Base-by-base conservation (phyloP, 805 yeast genomes). In the Brettanomyces sp. region DNA sequence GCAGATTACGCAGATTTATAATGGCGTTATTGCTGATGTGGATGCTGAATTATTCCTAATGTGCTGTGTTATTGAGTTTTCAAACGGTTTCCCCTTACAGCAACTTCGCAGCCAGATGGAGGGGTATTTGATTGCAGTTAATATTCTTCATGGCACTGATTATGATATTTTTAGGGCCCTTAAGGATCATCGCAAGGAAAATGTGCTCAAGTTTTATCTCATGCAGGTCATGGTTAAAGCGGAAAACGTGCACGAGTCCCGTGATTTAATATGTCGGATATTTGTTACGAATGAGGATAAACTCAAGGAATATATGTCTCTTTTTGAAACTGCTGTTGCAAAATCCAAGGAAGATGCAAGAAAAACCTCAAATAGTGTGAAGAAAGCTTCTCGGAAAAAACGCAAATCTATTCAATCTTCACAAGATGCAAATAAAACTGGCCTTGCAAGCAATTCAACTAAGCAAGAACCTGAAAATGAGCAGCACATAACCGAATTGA, bases 61-160 rank as follows among this genome's bases (percentile, higher is more conserved):
- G 55, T 57, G 63, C 41, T 62, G 60, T 41, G 54, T 62, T 13
- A 56, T 61, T 33, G 66, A 64, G 45, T 48, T 54, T 12, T 50
- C 63, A 4, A 62, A 64, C 43, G 60, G 58, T 4, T 49, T 56
- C 36, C 46, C 58, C 1, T 22, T 54, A 18, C 38, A 28, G 6
- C 45, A 45, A 13, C 46, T 62, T 41, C 50, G 47, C 14, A 43
- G 30, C 4, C 68, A 64, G 39, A 46, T 62, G 7, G 61, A 56
- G 35, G 35, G 30, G 4, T 60, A 53, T 39, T 49, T 63, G 12
- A 41, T 23, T 1, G 45, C 42, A 18, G 47, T 35, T 9, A 48
- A 42, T 11, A 44, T 59, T 6, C 43, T 59, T 2, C 55, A 58
- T 14, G 43, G 46, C 14, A 18, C 28, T 11, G 46, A 24, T 32